A percentile compares a stretch with the other conserved stretches of the same genome.
Conservation (phyloP, 1,139 yeast species). For the Suhomyces guaymorum region DNA sequence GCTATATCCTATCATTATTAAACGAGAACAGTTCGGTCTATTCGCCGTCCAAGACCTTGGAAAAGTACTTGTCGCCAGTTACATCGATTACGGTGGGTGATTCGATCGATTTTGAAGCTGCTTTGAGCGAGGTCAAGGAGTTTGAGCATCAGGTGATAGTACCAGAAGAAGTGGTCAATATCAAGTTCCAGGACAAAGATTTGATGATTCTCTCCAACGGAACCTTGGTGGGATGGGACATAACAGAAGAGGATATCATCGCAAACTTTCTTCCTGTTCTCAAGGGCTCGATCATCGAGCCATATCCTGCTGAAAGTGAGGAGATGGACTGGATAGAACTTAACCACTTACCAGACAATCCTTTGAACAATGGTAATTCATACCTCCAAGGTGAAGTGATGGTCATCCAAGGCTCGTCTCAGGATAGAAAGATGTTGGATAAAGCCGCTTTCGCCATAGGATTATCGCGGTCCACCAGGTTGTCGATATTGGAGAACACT, state of each 20-base stretch:
- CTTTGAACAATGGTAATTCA: conserved; percentile 34
- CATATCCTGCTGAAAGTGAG: conserved; percentile 68
- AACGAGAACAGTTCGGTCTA: conserved; percentile 25
- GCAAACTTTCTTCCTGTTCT: conserved; percentile 54
- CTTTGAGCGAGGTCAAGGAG: conserved; percentile 32
- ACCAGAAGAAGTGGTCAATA: conserved; percentile 68
- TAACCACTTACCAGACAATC: conserved; percentile 23
- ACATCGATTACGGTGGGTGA: conserved; percentile 75
- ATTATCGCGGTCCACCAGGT: conserved; percentile 77
- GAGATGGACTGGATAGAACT: conserved; percentile 83
- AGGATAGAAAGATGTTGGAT: conserved; percentile 57
- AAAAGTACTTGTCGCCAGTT: conserved; percentile 32
- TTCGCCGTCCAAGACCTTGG: conserved; percentile 26
- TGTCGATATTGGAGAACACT: conserved; percentile 73
- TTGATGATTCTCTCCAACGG: conserved; percentile 30
- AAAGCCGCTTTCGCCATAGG: conserved; percentile 91
- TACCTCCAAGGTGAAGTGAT: conserved; percentile 69
- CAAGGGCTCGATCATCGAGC: conserved; percentile 28
- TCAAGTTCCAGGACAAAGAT: conserved; percentile 29
- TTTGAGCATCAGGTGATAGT: conserved; percentile 50
- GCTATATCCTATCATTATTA: conserved; percentile 29
- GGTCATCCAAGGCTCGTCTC: conserved; percentile 53
- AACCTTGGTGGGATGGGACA: conserved; percentile 67
- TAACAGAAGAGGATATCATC: conserved; percentile 53
- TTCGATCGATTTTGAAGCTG: conserved; percentile 54